phyloP scores from a whole-genome alignment of 345 rosid species.

The Odontarrhena argentea region DNA sequence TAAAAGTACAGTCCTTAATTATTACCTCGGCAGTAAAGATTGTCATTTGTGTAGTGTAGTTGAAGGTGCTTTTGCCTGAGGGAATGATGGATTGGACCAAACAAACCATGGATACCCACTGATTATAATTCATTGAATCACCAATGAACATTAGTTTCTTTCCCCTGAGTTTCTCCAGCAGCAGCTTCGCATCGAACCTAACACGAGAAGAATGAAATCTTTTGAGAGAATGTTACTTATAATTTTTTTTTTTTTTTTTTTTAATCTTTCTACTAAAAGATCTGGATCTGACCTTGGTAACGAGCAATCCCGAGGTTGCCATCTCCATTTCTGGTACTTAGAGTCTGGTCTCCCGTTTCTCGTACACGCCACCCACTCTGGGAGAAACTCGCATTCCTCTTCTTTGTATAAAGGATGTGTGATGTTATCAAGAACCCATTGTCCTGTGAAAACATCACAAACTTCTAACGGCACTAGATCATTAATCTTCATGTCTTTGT shows the following conservation, averaged over 20 bases:
- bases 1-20: neutral
- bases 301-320: constrained; percentile 91
- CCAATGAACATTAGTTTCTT: constrained; percentile 73
- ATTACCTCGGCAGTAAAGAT: constrained; percentile 50
- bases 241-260: neutral
- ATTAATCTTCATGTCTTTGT: constrained; percentile 16
- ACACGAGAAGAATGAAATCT: neutral
- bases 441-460: constrained; percentile 78
- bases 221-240: neutral
- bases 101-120: constrained; percentile 73
- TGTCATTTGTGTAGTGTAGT: constrained; percentile 42
- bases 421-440: constrained; percentile 71
- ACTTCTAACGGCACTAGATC: constrained; percentile 45
- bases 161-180: constrained; percentile 59
- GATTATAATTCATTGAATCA: constrained; percentile 64
- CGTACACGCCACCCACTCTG: constrained; percentile 65
- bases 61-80: constrained; percentile 46
- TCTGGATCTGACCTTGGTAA: constrained; percentile 60
- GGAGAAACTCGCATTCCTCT: constrained; percentile 68
- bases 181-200: constrained; percentile 56
- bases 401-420: constrained; percentile 73
- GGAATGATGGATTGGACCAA: constrained; percentile 56
- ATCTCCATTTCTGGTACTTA: constrained; percentile 83
- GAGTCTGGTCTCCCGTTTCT: constrained; percentile 86
- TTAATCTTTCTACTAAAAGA: neutral